Evolutionary conservation across 257 asterid genomes (phyloP).

Genomic region (Petunia secreta): DNA sequence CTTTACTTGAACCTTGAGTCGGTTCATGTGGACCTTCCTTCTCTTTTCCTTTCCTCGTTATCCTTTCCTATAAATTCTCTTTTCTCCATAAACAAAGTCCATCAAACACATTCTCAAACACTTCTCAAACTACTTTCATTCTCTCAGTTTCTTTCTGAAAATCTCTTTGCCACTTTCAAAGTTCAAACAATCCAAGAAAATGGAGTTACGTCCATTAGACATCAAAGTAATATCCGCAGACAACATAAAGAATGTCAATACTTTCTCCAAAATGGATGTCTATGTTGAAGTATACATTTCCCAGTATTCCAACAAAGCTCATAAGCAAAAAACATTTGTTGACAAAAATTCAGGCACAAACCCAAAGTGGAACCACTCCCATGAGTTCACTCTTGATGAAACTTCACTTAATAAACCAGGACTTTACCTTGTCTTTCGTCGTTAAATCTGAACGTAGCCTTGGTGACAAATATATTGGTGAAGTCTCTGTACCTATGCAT

Average conservation of each 20-base stretch:
- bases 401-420: slow-evolving; percentile 57
- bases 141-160: neutral
- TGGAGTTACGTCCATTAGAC: slow-evolving; percentile 42
- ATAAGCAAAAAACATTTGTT: slow-evolving; percentile 38
- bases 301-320: neutral
- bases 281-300: slow-evolving; percentile 34
- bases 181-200: neutral
- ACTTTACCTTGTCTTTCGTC: slow-evolving; percentile 51
- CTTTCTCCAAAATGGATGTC: slow-evolving; percentile 43
- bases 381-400: slow-evolving; percentile 53
- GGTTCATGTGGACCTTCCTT: neutral
- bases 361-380: slow-evolving; percentile 47
- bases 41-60: neutral
- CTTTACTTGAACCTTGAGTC: neutral
- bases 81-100: neutral
- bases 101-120: neutral
- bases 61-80: neutral
- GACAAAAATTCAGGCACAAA: slow-evolving; percentile 42
- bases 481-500: slow-evolving; percentile 56
- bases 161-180: neutral
- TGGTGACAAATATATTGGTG: slow-evolving; percentile 62
- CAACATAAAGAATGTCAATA: slow-evolving; percentile 40
- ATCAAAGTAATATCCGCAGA: slow-evolving; percentile 44
- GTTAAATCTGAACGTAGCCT: slow-evolving; percentile 55
- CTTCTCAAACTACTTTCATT: neutral